A percentile compares a stretch with the other conserved stretches of the same genome.
Evolutionary conservation across 2,329 filamentous ascomycete species (phyloP).

Genomic region (Alternaria conjuncta): DNA sequence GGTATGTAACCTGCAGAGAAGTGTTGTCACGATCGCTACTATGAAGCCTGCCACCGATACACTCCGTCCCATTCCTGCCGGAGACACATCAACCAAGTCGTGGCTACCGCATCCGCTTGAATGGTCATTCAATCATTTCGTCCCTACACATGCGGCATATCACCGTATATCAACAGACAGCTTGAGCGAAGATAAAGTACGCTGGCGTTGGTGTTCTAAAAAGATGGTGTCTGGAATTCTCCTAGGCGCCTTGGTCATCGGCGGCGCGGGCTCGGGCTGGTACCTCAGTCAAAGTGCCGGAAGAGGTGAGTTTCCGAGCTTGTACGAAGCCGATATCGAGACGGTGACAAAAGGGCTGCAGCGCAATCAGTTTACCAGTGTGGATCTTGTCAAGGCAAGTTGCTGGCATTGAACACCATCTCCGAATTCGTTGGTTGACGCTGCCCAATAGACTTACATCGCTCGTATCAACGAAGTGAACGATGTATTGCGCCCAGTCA

Average conservation of each 20-base stretch:
- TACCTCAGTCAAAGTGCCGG: not conserved
- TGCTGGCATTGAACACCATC: not conserved
- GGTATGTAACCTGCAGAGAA: not conserved
- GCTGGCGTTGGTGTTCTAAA: too few species aligned
- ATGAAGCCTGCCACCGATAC: not conserved
- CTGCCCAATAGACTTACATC: not conserved
- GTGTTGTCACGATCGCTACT: accelerated
- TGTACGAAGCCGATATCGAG: not conserved
- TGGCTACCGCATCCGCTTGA: not conserved
- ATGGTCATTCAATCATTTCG: too few species aligned
- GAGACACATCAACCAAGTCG: not conserved
- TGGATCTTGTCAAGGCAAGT: not conserved
- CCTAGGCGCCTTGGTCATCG: not conserved
- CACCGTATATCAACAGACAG: not conserved
- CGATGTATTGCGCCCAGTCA: slow-evolving; percentile 41
- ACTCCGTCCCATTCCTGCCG: not conserved
- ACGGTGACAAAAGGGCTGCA: not conserved
- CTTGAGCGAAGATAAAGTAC: too few species aligned
- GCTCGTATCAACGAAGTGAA: not conserved
- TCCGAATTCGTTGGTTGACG: accelerated
- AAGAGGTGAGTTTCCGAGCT: not conserved
- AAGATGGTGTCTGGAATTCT: not conserved
- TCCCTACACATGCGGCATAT: not conserved
- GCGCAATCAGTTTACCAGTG: not conserved
- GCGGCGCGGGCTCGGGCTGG: not conserved